phyloP scores from a whole-genome alignment of 2,329 filamentous ascomycete genomes.

The Raffaelea deltoideospora region DNA sequence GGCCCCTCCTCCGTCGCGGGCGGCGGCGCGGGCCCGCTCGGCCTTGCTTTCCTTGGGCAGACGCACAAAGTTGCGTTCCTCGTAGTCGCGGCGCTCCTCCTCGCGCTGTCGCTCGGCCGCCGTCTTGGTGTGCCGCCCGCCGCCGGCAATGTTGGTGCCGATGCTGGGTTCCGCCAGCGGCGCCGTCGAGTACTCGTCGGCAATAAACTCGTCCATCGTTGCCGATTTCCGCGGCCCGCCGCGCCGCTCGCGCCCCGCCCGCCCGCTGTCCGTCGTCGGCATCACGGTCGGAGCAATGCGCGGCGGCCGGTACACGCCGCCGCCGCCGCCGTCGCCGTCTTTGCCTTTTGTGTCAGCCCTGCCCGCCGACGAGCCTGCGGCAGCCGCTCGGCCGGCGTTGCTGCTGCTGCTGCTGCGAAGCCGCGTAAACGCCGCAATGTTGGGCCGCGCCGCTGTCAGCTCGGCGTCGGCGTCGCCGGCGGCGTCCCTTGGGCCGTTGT shows the following conservation, averaged over 20 bases:
- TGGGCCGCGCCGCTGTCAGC: conserved; percentile 14
- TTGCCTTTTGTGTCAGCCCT: no score
- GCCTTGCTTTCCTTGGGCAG: conserved; percentile 81
- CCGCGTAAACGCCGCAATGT: conserved; percentile 21
- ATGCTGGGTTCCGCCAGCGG: conserved; percentile 80
- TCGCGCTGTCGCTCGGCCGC: conserved; percentile 62
- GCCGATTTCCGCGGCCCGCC: conserved; percentile 57
- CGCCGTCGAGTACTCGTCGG: conserved; percentile 65
- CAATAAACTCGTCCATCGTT: conserved; percentile 84
- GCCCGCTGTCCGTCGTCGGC: conserved; percentile 52
- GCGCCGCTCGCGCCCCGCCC: conserved; percentile 49
- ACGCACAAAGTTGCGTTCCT: conserved; percentile 83
- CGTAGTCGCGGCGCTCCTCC: conserved; percentile 67
- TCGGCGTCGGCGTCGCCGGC: conserved; percentile 12
- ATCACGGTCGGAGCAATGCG: conserved; percentile 77
- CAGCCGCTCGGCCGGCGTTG: no score
- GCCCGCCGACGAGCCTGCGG: no score
- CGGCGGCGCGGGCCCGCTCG: conserved; percentile 51
- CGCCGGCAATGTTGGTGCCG: conserved; percentile 70
- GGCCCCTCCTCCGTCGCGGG: conserved; percentile 33
- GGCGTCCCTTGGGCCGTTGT: no score
- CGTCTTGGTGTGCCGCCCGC: conserved; percentile 67
- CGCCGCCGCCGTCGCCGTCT: conserved; percentile 12
- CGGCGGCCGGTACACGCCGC: conserved; percentile 74
- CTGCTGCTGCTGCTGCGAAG: conserved; percentile 2